phyloP scores from a whole-genome alignment of 257 asterid species.

The Gentiana dahurica region DNA sequence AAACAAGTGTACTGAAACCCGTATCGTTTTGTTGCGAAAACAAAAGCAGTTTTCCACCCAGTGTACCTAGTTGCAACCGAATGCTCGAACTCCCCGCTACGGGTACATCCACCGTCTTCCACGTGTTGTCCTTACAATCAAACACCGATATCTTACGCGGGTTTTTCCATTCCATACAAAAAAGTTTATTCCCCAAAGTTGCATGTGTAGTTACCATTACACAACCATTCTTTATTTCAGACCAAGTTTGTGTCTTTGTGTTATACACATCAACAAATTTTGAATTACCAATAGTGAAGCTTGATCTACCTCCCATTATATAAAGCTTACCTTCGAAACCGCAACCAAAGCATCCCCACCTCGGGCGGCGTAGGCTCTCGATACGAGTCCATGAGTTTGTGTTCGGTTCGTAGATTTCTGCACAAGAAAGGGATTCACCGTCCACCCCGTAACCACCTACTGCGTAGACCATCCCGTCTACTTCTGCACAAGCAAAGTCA shows the following conservation, averaged over 20 bases:
- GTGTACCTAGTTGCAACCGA: slow-evolving; percentile 50
- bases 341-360: slow-evolving; percentile 74
- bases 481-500: slow-evolving; percentile 78
- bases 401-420: slow-evolving; percentile 61
- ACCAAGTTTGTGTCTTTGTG: slow-evolving; percentile 43
- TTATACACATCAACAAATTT: slow-evolving; percentile 49
- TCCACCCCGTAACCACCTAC: slow-evolving; percentile 60
- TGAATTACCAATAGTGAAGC: slow-evolving; percentile 67
- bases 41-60: slow-evolving; percentile 64
- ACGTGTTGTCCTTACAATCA: slow-evolving; percentile 34
- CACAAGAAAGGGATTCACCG: slow-evolving; percentile 54
- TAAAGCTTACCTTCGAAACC: slow-evolving; percentile 59
- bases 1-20: slow-evolving; percentile 33
- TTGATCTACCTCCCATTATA: slow-evolving; percentile 78
- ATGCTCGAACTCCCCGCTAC: slow-evolving; percentile 49
- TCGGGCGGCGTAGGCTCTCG: slow-evolving; percentile 49
- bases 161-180: slow-evolving; percentile 76
- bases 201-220: slow-evolving; percentile 80
- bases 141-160: slow-evolving; percentile 52
- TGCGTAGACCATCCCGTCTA: slow-evolving; percentile 51
- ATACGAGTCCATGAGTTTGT: slow-evolving; percentile 43
- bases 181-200: slow-evolving; percentile 46
- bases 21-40: slow-evolving; percentile 42
- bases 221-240: slow-evolving; percentile 67
- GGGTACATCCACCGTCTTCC: slow-evolving; percentile 57